These are phyloP conservation scores for Tulasnella calospora DNA, from an alignment of 768 basidiomycete genomes.

Conservation along the genomic window DNA sequence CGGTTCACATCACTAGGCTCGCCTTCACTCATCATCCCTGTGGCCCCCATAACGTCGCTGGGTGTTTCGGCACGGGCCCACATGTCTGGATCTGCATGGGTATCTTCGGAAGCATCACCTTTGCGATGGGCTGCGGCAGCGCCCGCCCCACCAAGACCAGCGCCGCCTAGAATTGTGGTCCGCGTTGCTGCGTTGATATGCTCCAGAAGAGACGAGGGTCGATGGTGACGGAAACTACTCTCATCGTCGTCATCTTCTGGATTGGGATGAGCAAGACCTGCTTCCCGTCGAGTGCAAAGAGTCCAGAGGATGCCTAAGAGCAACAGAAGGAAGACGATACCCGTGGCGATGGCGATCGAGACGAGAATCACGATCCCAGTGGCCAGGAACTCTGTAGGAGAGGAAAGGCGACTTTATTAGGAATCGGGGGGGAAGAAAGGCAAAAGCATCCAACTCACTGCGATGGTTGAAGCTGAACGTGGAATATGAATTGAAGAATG, in stretches of 20 bases:
- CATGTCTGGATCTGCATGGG: slow-evolving; percentile 62
- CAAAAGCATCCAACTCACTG: slow-evolving; percentile 46
- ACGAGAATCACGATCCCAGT: slow-evolving; percentile 92
- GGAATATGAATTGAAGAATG: slow-evolving; percentile 76
- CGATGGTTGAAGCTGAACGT: slow-evolving; percentile 68
- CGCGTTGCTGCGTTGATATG: slow-evolving; percentile 89
- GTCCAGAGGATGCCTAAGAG: slow-evolving; percentile 86
- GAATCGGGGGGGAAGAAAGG: slow-evolving; percentile 18
- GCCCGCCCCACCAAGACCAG: slow-evolving; percentile 34
- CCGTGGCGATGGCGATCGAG: slow-evolving; percentile 93
- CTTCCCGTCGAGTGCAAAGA: slow-evolving; percentile 75
- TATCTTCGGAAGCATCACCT: slow-evolving; percentile 37
- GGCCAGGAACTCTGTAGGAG: slow-evolving; percentile 71
- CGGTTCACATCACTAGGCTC: slow-evolving; percentile 52
- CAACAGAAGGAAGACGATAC: slow-evolving; percentile 82
- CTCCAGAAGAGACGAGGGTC: slow-evolving; percentile 81
- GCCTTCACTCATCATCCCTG: slow-evolving; percentile 41
- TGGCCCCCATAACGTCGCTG: slow-evolving; percentile 54
- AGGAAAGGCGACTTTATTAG: slow-evolving; percentile 22
- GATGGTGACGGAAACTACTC: slow-evolving; percentile 62
- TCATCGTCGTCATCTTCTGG: slow-evolving; percentile 59
- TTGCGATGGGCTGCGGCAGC: slow-evolving; percentile 29
- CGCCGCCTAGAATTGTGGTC: slow-evolving; percentile 66
- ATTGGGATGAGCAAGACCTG: slow-evolving; percentile 56
- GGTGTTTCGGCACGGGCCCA: slow-evolving; percentile 79